Base-by-base conservation (phyloP, 495 filamentous ascomycete genomes). In the Margaritispora aquatica region DNA sequence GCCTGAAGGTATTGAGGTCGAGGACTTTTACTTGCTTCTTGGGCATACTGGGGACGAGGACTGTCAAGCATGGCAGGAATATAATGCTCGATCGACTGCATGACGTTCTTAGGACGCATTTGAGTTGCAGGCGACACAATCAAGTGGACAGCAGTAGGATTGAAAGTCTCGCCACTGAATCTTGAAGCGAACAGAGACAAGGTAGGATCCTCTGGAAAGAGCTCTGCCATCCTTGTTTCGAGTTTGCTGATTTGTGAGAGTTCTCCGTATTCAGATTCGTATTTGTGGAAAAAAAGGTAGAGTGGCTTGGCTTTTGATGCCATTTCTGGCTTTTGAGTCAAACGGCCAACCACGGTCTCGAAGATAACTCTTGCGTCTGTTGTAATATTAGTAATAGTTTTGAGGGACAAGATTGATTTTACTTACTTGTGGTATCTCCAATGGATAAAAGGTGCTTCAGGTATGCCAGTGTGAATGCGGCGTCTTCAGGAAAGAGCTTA, bases 181-280 rank as follows among this genome's bases (percentile, higher is more conserved):
- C 94, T 85, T 54, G 85, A 81, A 1, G 84, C 78, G 70, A 97
- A 98, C 27, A 81, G 81, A 4, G 78, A 69, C 24, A 96, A 76
- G 22, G 83, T 84, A 19, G 90, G 86, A 60, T 96, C 93, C 21
- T 92, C 88, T 19, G 92, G 92, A 69, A 88, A 97, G 1, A 97
- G 78, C 68, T 96, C 92, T 22, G 80, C 78, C 93, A 97, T 97
- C 26, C 94, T 87, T 67, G 83, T 87, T 69, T 98, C 94, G 26
- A 98, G 75, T 68, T 94, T 94, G 63, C 84, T 82, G 36, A 98
- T 86, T 67, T 96, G 90, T 20, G 84, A 78, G 0, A 97, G 79
- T 67, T 98, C 95, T 46, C 95, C 94, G 66, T 90, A 97, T 48
- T 88, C 81, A n/a, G 89, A 88, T 72, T 97, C 93, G 68, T 96